Percentiles rank a stretch among this genome's conserved stretches.
phyloP scores from a whole-genome alignment of 345 rosid species.

The Acer campestre region DNA sequence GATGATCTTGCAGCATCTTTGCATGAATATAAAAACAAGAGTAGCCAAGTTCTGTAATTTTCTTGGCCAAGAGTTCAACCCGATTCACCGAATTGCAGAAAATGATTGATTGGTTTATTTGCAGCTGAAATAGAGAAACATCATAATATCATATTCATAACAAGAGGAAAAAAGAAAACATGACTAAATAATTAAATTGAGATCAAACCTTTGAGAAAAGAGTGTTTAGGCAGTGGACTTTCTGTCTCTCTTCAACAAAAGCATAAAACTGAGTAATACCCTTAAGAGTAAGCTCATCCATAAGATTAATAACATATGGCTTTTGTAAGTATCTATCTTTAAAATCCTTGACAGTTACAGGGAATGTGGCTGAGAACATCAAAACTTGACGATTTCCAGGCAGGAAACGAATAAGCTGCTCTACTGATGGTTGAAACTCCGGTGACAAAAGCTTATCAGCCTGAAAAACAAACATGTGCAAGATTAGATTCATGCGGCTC shows the following conservation, averaged over 20 bases:
- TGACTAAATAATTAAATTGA: slow-evolving; percentile 6
- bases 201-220: slow-evolving; percentile 92
- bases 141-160: slow-evolving; percentile 10
- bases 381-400: slow-evolving; percentile 82
- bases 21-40: slow-evolving; percentile 99
- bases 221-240: slow-evolving; percentile 99
- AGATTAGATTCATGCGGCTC: slow-evolving; percentile 40
- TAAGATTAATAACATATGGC: slow-evolving; percentile 93
- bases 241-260: slow-evolving; percentile 99
- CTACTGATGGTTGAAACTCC: slow-evolving; percentile 96
- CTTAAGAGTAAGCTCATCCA: slow-evolving; percentile 98
- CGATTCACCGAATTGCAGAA: slow-evolving; percentile 99
- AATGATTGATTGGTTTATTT: slow-evolving; percentile 98
- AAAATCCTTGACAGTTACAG: slow-evolving; percentile 97
- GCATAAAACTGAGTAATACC: slow-evolving; percentile 98
- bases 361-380: slow-evolving; percentile 99
- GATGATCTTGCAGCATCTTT: slow-evolving; percentile 99
- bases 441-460: slow-evolving; percentile 99
- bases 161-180: background rate
- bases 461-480: slow-evolving; percentile 43
- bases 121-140: slow-evolving; percentile 64
- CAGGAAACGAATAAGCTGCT: slow-evolving; percentile 88
- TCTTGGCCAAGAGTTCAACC: slow-evolving; percentile 95
- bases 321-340: slow-evolving; percentile 85
- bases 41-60: slow-evolving; percentile 99